Evolutionary conservation across 75 land plant species (phyloP), one percentile per base, ranked within the genome.

Genomic region (Pinus tabuliformis): DNA sequence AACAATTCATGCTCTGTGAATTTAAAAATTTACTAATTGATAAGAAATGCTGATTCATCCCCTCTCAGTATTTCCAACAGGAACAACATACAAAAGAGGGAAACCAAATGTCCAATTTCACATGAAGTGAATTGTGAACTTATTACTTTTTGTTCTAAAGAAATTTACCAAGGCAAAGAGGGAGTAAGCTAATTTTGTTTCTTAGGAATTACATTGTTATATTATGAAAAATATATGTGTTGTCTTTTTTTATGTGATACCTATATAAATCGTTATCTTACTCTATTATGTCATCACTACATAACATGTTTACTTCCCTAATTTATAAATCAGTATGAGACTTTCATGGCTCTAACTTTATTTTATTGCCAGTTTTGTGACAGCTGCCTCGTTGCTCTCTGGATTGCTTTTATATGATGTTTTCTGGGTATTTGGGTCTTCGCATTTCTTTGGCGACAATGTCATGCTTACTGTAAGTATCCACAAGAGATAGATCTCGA

Each of bases 361-460:
- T 20, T 68, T 68, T 36, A 59, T 28, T 75, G 52, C 30, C 85
- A 86, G 86, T 79, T 86, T 86, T 64, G 49, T 76, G 26, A 86
- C 88, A 72, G 86, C 88, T n/a, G 82, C 88, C 45, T 76, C 82
- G 21, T 73, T 84, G 82, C 86, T 86, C 5, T 76, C 77, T 80
- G 88, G 88, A 24, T 76, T 86, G 68, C 87, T 86, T 56, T 76
- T 83, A 17, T 86, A 86, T 83, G 88, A 86, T 83, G 88, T 83
- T 26, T 84, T 85, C 78, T 86, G 88, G 88, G 88, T 86, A 3
- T 86, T 83, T 80, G 88, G 88, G 60, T 86, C 88, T 33, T 80
- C 86, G 24, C 82, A 86, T 76, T 75, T 86, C 22, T 86, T 86
- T 75, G 86, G 86, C 6, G 88, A 86, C 82, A 86, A 86, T 76